A percentile compares a stretch with the other conserved stretches of the same genome.
phyloP scores from a whole-genome alignment of 78 protist genomes.

The Dictyostelium brefeldianum region DNA sequence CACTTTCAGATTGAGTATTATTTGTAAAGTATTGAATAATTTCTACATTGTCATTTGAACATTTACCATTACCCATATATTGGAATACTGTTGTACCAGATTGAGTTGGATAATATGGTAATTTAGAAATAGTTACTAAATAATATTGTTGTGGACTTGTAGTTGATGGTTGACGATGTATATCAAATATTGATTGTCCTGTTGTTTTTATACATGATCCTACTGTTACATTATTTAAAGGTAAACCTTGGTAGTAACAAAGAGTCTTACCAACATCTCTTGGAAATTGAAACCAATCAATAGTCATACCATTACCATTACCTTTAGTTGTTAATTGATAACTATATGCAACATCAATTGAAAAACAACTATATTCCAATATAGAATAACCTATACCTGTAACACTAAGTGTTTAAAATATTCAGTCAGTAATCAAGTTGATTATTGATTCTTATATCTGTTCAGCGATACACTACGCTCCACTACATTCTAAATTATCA shows the following conservation, averaged over 20 bases:
- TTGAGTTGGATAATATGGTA: constrained; percentile 4
- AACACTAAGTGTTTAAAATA: too few relatives aligned
- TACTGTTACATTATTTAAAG: neutral
- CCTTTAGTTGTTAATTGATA: neutral
- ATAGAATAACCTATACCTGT: neutral
- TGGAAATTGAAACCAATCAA: constrained; percentile 16
- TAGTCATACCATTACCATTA: neutral
- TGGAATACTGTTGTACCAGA: neutral
- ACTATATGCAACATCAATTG: neutral
- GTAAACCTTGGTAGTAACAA: constrained; percentile 9
- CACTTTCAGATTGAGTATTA: neutral
- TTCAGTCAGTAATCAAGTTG: too few relatives aligned
- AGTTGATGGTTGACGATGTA: neutral
- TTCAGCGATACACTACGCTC: neutral
- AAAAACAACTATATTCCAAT: neutral
- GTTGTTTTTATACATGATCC: neutral
- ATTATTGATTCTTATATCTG: too few relatives aligned
- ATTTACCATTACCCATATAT: constrained; percentile 23
- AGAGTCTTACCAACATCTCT: neutral
- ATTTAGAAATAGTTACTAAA: neutral
- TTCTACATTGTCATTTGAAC: constrained; percentile 6
- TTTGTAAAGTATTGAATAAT: constrained; percentile 9
- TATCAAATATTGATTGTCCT: neutral
- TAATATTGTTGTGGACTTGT: neutral
- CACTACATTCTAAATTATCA: neutral